These are phyloP conservation scores for Parmelia sp. DNA, from an alignment of 495 filamentous ascomycete species.

Conservation along the genomic window DNA sequence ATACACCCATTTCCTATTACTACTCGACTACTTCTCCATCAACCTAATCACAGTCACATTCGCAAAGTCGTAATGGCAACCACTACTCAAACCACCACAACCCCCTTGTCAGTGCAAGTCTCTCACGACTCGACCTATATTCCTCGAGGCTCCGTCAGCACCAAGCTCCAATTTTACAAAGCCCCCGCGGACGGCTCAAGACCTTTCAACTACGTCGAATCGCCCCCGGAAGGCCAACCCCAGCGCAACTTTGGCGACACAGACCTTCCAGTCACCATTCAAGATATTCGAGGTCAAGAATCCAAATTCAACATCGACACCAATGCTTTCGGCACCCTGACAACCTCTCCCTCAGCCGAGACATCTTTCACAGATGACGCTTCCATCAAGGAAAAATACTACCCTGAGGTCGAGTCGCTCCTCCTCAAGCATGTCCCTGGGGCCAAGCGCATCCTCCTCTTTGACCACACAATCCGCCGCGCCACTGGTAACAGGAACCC, in stretches of 20 bases:
- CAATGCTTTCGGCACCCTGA: conserved; percentile 62
- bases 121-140: conserved; percentile 32
- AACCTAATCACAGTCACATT: neutral
- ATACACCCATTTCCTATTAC: neutral
- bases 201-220: conserved; percentile 67
- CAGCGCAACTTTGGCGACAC: conserved; percentile 53
- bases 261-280: conserved; percentile 44
- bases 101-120: conserved; percentile 12
- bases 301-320: conserved; percentile 57
- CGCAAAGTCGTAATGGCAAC: conserved; percentile 23
- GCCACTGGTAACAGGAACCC: conserved; percentile 51
- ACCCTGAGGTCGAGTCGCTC: conserved; percentile 70
- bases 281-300: conserved; percentile 63
- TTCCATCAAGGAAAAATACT: conserved; percentile 62
- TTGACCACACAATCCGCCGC: conserved; percentile 87
- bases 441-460: conserved; percentile 58
- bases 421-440: conserved; percentile 57
- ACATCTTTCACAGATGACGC: conserved; percentile 57
- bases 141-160: conserved; percentile 60
- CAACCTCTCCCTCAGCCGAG: conserved; percentile 40
- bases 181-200: conserved; percentile 55
- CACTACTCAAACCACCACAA: conserved; percentile 20
- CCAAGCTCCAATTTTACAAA: conserved; percentile 61
- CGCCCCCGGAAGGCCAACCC: conserved; percentile 52
- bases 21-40: conserved; percentile 1